Evolutionary conservation across 106 monocot species (phyloP).

Genomic region (Allium sativum): DNA sequence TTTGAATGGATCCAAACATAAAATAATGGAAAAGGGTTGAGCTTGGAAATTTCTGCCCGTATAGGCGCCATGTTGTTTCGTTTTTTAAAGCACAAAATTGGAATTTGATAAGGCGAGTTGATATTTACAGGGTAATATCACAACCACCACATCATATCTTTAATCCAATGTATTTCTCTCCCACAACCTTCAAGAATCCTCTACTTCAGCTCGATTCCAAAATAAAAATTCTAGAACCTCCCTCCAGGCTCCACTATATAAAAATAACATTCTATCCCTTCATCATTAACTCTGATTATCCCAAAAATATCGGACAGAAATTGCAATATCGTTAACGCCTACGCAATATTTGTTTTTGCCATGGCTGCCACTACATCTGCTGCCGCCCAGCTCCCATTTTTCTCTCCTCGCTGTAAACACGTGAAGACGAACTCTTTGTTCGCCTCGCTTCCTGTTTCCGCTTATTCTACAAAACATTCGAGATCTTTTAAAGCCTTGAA

Average conservation of each 20-base stretch:
- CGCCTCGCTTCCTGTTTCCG: conserved; percentile 3
- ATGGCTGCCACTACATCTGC: conserved; percentile 19
- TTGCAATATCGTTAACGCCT: too few relatives aligned
- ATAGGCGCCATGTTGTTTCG: too few relatives aligned
- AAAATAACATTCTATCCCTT: conserved; percentile 5
- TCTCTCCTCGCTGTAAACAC: neutral
- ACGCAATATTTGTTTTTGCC: neutral
- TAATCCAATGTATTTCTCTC: neutral
- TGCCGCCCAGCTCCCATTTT: conserved; percentile 9
- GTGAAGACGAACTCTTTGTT: neutral
- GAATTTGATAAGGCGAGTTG: too few relatives aligned
- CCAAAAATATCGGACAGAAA: neutral
- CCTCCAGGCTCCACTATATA: neutral
- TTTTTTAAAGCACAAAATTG: too few relatives aligned
- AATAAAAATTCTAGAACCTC: neutral
- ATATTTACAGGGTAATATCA: too few relatives aligned
- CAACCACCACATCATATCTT: too few relatives aligned
- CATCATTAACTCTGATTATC: neutral
- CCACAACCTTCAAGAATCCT: conserved; percentile 7
- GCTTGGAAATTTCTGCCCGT: too few relatives aligned
- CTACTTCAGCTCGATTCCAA: neutral
- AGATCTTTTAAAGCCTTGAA: conserved; percentile 11
- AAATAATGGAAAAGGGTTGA: too few relatives aligned
- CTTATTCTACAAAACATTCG: neutral
- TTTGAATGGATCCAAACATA: too few relatives aligned